Conservation (phyloP, 1,284 basidiomycete species). For the Phellinidium pouzarii region DNA sequence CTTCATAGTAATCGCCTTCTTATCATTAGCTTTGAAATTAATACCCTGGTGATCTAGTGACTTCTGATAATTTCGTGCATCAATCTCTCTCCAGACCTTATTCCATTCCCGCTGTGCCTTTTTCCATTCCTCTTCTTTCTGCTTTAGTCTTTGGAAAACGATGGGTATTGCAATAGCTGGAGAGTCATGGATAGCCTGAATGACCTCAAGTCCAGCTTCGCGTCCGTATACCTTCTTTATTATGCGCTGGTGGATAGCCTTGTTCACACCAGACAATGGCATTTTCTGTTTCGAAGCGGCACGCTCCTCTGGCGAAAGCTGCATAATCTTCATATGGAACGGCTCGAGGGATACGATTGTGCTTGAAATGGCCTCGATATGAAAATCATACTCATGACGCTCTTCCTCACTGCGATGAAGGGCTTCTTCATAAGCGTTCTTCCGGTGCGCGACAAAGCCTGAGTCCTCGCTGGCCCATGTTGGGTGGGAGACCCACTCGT, state of each 20-base stretch:
- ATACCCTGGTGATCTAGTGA: slow-evolving; percentile 92
- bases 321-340: slow-evolving; percentile 82
- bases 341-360: slow-evolving; percentile 92
- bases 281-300: slow-evolving; percentile 84
- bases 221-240: slow-evolving; percentile 97
- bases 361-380: slow-evolving; percentile 94
- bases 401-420: slow-evolving; percentile 98
- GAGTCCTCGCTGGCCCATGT: slow-evolving; percentile 92
- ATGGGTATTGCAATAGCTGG: slow-evolving; percentile 90
- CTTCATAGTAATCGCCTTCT: slow-evolving; percentile 83
- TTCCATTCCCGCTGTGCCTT: slow-evolving; percentile 99
- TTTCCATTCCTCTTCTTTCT: slow-evolving; percentile 99
- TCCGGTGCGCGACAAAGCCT: slow-evolving; percentile 86
- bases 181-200: slow-evolving; percentile 89
- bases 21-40: slow-evolving; percentile 87
- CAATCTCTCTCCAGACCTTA: slow-evolving; percentile 97
- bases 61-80: slow-evolving; percentile 89
- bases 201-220: slow-evolving; percentile 82
- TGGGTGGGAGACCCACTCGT: slow-evolving; percentile 95
- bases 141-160: slow-evolving; percentile 86
- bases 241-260: slow-evolving; percentile 89
- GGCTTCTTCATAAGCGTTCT: slow-evolving; percentile 95
- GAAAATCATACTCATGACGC: slow-evolving; percentile 98
- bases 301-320: slow-evolving; percentile 78
- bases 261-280: slow-evolving; percentile 84